A percentile compares a stretch with the other conserved stretches of the same genome.
These are phyloP conservation scores for Pythium vanterpoolii DNA, from an alignment of 352 stramenopile species.

Conservation along the genomic window DNA sequence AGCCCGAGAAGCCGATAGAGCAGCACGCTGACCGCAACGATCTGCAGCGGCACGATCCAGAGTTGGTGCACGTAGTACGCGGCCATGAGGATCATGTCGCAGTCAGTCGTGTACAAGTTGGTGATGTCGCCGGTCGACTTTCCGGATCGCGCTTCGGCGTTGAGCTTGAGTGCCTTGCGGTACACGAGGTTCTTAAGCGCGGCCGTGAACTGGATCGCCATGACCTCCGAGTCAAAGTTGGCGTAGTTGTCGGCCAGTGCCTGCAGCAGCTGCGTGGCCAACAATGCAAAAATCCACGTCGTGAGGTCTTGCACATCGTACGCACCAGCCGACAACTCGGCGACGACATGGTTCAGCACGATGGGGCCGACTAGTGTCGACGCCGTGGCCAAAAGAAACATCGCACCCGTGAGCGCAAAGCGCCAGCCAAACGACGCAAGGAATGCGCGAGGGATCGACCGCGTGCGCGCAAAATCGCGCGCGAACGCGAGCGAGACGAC, in stretches of 20 bases:
- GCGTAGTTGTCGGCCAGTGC: constrained; percentile 46
- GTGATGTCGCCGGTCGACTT: constrained; percentile 54
- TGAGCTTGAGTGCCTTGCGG: constrained; percentile 45
- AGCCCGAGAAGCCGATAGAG: constrained; percentile 33
- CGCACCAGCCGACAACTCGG: constrained; percentile 20
- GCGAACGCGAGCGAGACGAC: constrained; percentile 21
- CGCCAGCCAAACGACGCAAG: constrained; percentile 31
- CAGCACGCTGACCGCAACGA: constrained; percentile 33
- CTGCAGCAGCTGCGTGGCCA: constrained; percentile 46
- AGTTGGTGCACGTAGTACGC: constrained; percentile 52
- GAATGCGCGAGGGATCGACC: constrained; percentile 35
- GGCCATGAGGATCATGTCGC: constrained; percentile 32
- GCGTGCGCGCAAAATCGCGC: constrained; percentile 23
- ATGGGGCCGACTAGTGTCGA: constrained; percentile 37
- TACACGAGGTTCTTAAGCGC: constrained; percentile 51
- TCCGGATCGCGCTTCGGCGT: constrained; percentile 28
- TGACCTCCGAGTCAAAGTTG: constrained; percentile 43
- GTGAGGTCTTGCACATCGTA: constrained; percentile 22
- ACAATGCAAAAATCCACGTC: constrained; percentile 36
- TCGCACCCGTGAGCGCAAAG: constrained; percentile 31
- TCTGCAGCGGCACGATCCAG: constrained; percentile 59
- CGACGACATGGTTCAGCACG: constrained; percentile 40
- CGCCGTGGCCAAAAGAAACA: constrained; percentile 38
- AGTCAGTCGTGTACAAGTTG: constrained; percentile 58
- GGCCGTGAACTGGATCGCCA: constrained; percentile 50